Evolutionary conservation across 2,329 filamentous ascomycete species (phyloP).

Genomic region (Colletotrichum graminicola): DNA sequence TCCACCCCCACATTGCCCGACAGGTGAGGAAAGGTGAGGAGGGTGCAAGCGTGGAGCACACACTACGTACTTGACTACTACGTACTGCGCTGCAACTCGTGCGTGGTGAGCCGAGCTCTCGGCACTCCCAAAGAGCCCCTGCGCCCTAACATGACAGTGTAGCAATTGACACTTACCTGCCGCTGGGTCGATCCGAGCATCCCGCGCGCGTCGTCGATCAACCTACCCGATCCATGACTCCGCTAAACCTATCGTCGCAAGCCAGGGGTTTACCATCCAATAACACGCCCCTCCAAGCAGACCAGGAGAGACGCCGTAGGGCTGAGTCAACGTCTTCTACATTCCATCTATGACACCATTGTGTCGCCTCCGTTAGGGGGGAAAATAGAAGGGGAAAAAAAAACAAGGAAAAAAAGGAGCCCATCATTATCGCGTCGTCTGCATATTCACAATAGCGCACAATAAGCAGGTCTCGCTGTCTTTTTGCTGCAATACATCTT

Average conservation of each 20-base stretch:
- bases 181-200: slow-evolving; percentile 35
- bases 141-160: slow-evolving; percentile 28
- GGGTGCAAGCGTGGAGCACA: neutral
- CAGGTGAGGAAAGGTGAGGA: slow-evolving; percentile 6
- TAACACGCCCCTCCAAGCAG: slow-evolving; percentile 16
- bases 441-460: neutral
- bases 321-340: slow-evolving; percentile 21
- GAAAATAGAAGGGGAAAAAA: too few species aligned
- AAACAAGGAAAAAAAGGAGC: too few species aligned
- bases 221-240: slow-evolving; percentile 14
- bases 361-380: neutral
- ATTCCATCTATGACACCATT: slow-evolving; percentile 4
- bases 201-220: slow-evolving; percentile 36
- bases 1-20: slow-evolving; percentile 3
- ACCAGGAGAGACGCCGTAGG: slow-evolving; percentile 9
- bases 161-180: slow-evolving; percentile 27
- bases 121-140: slow-evolving; percentile 15
- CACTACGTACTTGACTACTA: neutral
- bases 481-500: neutral
- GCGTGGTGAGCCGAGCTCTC: slow-evolving; percentile 8
- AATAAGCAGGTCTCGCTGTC: too few species aligned
- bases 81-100: neutral
- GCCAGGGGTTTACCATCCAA: neutral
- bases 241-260: slow-evolving; percentile 12
- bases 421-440: neutral